Base-by-base conservation (phyloP, 2,329 filamentous ascomycete genomes). In the Venturiaceae sp. region DNA sequence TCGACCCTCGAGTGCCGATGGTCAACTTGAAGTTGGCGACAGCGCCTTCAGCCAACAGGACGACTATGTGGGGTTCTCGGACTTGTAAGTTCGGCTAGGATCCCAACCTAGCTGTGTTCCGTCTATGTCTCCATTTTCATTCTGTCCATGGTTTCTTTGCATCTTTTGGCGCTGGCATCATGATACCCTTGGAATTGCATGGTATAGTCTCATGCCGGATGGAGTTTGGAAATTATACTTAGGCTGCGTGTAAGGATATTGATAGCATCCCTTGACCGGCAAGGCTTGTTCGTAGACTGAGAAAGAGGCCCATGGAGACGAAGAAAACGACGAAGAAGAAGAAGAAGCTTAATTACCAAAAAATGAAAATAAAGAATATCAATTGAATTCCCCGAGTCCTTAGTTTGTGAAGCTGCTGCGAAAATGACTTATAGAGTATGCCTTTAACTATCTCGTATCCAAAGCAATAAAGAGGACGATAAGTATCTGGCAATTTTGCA, bases 41-140 rank as follows among this genome's bases (percentile, higher is more conserved):
- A 53, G 52, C 34, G 30, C 52, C 32, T 56, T 56, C 54, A 56
- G 34, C 36, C 33, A 56, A 37, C 54, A 56, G 23, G 54, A 28
- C 34, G 54, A 56, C 16, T 56, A 56, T 46, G 36, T 56, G 11
- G 30, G 54, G 21, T 32, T 56, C 30, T 5, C 36, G 36, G 36
- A 36, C 39, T 16, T 23, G 52, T 53, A 53, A 53, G 52, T 53
- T 37, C 52, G 32, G 30, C 52, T 32, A 34, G n/a, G 32, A 32
- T 53, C 21, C 11, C 34, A 23, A 36, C 30, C 30, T 30, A 34
- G 32, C 32, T 53, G 32, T 53, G 16, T 36, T 53, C 13, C 52
- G 8, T n/a, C 54, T 26, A 21, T 13, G n/a, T 56, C 36, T 23
- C 23, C 26, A n/a, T 56, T 37, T 37, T n/a, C 32, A 19, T 41